Base-by-base conservation (phyloP, 768 basidiomycete species). In the Collybiopsis luxurians region DNA sequence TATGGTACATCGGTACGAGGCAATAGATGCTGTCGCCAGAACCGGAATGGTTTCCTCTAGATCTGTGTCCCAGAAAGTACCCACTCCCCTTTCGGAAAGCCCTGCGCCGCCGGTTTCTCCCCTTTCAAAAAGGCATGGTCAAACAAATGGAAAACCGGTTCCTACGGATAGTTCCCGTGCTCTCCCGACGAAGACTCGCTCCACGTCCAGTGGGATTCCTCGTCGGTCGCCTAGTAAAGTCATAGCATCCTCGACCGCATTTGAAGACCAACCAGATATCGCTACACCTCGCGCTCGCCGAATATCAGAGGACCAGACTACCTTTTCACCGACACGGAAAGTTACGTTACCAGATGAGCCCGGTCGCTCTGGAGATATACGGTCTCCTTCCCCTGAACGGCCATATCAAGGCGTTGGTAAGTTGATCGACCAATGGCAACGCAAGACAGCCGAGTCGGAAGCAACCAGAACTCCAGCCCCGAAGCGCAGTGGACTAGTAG, bases 391-490 rank as follows among this genome's bases (percentile, higher is more conserved):
- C 9, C 88, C 89, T 7, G 91, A 94, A 65, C 78, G 79, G 54
- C 87, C 89, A 30, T 94, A 86, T 68, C 86, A 84, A 65, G 92
- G 92, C 36, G 92, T 94, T 43, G 87, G 90, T 27, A 89, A 80
- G 71, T 76, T 94, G 34, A 93, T 94, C 61, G 89, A 91, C 66
- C 84, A 92, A 66, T 94, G 92, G 92, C 90, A 94, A 69, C 84
- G 82, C 57, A 92, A 88, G 71, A 83, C 86, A 34, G 85, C 80
- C 17, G 87, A 86, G 61, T 46, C 73, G 19, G 84, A 82, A 36
- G 65, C 71, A 47, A 59, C 73, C 24, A 75, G 68, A 24, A 65
- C 67, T 24, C 68, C 68, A 21, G 60, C 59, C 27, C 65, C 65
- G 36, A 75, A 73, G 66, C 75, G 79, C 44, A 68, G 67, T 40